Base-by-base conservation (phyloP, 2,329 filamentous ascomycete species). In the Atkinsonella hypoxylon region DNA sequence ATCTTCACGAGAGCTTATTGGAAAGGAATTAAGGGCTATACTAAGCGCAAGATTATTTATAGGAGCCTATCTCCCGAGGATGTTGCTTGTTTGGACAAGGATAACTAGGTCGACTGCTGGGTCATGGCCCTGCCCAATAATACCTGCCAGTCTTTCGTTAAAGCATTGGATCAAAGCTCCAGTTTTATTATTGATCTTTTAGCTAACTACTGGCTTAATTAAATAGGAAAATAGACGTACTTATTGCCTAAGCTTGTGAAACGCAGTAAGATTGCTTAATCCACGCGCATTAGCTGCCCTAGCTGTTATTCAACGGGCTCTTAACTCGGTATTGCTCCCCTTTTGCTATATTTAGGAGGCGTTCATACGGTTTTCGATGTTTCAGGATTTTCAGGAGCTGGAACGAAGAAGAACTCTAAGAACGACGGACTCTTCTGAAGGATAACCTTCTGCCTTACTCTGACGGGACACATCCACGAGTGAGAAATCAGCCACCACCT, bases 61-160 rank as follows among this genome's bases (percentile, higher is more conserved):
- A 89, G 95, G 68, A 95, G 89, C 66, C 75, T 97, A 43, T 83
- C 79, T 51, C 80, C 89, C 7, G 91, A 97, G 57, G 91, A 97
- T 58, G 83, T 95, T 12, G 81, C 82, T 55, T 78, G 82, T 52
- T 88, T 97, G 79, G 87, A 93, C 55, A 83, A 86, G 64, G 81
- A 84, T 32, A 83, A 15, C 34, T 4, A 36, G 34, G 34, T 97
- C 47, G 91, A 97, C 71, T 93, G 87, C 70, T 97, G 90, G 90
- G 87, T 97, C 43, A 93, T 97, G 87, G 93, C 93, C 36, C 81
- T 97, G 31, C 93, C 91, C 43, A 98, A 97, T 62, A 87, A 88
- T 54, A 89, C 95, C 47, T 96, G 89, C 79, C 87, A 89, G 71
- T 90, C 93, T 0, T 98, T 85, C 59, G 85, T 97, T 10, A 88